Evolutionary conservation across 352 stramenopile genomes (phyloP).

Genomic region (Detonula confervacea): DNA sequence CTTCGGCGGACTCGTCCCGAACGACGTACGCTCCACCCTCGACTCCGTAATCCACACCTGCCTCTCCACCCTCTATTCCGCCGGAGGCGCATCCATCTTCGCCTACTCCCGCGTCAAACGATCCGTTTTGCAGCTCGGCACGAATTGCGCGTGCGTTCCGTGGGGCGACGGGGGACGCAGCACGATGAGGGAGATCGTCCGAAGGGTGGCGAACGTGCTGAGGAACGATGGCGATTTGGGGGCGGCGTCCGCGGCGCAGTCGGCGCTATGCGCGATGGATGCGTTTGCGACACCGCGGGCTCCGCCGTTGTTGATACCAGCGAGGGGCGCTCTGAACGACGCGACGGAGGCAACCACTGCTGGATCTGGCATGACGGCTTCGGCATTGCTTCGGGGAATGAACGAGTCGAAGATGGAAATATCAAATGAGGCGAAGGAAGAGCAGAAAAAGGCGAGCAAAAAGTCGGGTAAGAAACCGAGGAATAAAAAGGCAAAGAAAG

Average conservation of each 20-base stretch:
- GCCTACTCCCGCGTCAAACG: constrained; percentile 39
- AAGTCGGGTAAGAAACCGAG: constrained; percentile 19
- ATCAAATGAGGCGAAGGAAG: constrained; percentile 15
- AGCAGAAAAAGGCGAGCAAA: constrained; percentile 18
- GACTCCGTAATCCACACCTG: constrained; percentile 49
- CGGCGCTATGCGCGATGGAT: constrained; percentile 51
- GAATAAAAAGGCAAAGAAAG: neutral
- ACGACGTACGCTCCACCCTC: constrained; percentile 43
- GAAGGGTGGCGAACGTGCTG: constrained; percentile 28
- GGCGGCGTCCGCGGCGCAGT: constrained; percentile 37
- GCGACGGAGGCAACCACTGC: neutral
- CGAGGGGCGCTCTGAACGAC: constrained; percentile 12
- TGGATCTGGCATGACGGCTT: constrained; percentile 24
- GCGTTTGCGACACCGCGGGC: constrained; percentile 44
- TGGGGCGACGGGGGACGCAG: constrained; percentile 58
- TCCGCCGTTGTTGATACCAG: constrained; percentile 45
- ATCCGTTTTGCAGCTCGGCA: constrained; percentile 45
- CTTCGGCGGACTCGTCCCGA: constrained; percentile 50
- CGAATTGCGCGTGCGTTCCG: constrained; percentile 46
- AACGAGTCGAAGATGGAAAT: constrained; percentile 29
- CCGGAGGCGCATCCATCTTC: constrained; percentile 23
- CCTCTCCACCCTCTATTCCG: constrained; percentile 33
- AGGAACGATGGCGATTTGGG: constrained; percentile 38
- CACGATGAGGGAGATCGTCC: constrained; percentile 14
- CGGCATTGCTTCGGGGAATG: constrained; percentile 29